phyloP scores from a whole-genome alignment of 1,139 yeast genomes.

The Diutina sp. region DNA sequence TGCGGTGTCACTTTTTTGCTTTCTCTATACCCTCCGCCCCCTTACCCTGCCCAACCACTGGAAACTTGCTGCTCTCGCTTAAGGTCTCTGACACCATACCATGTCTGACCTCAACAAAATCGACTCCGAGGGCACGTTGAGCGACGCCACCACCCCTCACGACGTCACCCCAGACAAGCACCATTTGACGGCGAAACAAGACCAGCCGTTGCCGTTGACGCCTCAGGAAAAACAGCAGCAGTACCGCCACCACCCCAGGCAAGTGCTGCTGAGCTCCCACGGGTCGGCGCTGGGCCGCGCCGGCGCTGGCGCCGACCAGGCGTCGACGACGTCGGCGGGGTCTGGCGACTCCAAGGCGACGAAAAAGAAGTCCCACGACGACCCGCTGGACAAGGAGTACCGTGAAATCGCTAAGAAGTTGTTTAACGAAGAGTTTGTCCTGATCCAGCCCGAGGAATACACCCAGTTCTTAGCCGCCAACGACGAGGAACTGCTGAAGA shows the following conservation, averaged over 20 bases:
- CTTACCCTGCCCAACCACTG: not conserved
- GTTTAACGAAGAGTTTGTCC: slow-evolving; percentile 27
- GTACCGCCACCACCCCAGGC: not conserved
- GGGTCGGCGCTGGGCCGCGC: too few relatives aligned
- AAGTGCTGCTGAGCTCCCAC: not conserved
- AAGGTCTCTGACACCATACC: not conserved
- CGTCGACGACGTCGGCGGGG: not conserved
- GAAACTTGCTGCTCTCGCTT: not conserved
- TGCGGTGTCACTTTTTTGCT: not conserved
- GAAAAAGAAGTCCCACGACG: not conserved
- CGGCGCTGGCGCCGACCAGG: not conserved
- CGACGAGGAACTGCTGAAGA: slow-evolving; percentile 26
- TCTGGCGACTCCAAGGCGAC: too few relatives aligned
- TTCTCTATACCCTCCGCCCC: not conserved
- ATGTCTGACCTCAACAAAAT: not conserved
- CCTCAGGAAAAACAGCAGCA: not conserved
- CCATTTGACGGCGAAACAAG: not conserved
- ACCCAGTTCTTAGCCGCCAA: slow-evolving; percentile 31
- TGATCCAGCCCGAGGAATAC: slow-evolving; percentile 34
- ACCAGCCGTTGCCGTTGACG: slow-evolving; percentile 2
- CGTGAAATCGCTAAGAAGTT: slow-evolving; percentile 24
- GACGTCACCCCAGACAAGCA: not conserved
- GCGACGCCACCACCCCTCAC: not conserved
- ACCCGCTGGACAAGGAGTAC: slow-evolving; percentile 8
- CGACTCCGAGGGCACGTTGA: slow-evolving; percentile 1